Conservation (phyloP, 208 protist species). For the Wallacemonas sp. region DNA sequence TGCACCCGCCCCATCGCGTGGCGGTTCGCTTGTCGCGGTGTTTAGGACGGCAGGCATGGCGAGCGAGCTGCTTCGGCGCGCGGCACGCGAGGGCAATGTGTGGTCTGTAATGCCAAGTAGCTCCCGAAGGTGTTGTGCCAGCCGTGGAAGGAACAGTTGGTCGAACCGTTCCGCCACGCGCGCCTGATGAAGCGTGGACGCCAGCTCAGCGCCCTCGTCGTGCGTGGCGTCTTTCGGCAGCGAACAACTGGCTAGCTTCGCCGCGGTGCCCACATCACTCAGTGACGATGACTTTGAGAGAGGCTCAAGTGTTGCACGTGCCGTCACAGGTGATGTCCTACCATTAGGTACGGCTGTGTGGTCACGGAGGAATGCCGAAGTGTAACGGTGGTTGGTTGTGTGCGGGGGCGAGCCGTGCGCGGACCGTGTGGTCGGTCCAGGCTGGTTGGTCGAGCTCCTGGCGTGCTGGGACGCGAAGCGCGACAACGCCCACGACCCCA, state of each 20-base stretch:
- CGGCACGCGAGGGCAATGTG: no score
- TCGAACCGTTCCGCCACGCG: slow-evolving; percentile 5
- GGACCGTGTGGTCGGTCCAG: background rate
- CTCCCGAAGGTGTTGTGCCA: background rate
- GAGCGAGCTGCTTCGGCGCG: no score
- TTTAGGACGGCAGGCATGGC: no score
- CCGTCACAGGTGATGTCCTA: background rate
- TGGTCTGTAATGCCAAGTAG: background rate
- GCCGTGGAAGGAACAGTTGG: background rate
- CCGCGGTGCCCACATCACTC: no score
- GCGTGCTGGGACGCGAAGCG: background rate
- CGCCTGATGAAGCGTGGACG: no score
- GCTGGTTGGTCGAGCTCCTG: background rate
- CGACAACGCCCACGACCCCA: background rate
- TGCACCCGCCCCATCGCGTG: no score
- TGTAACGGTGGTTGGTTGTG: background rate
- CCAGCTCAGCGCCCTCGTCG: no score
- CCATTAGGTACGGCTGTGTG: no score
- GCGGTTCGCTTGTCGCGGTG: no score
- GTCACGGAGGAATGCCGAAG: background rate
- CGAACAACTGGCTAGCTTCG: no score
- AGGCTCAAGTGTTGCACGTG: background rate
- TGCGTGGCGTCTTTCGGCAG: no score
- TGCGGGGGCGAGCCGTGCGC: background rate
- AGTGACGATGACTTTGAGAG: background rate